phyloP scores from a whole-genome alignment of 2,329 filamentous ascomycete genomes.

The Exophiala xenobiotica region DNA sequence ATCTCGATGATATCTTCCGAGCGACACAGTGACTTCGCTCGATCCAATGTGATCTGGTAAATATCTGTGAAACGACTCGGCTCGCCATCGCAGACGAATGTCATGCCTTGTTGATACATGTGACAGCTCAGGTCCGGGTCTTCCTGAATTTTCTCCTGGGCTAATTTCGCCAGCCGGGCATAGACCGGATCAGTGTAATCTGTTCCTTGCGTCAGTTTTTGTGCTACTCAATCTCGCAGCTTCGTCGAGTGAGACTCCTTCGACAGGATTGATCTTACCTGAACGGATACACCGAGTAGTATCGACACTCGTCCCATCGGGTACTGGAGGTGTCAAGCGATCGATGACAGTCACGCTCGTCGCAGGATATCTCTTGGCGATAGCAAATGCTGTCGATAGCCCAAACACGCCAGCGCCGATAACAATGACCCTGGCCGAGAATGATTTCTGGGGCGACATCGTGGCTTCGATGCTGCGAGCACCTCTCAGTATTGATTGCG shows the following conservation, averaged over 20 bases:
- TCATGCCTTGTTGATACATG: conserved; percentile 32
- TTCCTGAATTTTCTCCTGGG: conserved; percentile 27
- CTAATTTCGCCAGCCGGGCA: conserved; percentile 26
- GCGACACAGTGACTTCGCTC: not conserved
- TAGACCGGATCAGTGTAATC: conserved; percentile 33
- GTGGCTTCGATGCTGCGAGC: too few species aligned
- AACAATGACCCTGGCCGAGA: conserved; percentile 52
- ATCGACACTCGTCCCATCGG: conserved; percentile 42
- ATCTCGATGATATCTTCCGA: conserved; percentile 11
- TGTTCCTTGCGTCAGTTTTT: too few species aligned
- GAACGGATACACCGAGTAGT: conserved; percentile 42
- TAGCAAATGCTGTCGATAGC: conserved; percentile 63
- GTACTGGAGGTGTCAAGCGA: conserved; percentile 36
- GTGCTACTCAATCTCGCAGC: too few species aligned
- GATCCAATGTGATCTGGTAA: conserved; percentile 1
- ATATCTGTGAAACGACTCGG: conserved; percentile 22
- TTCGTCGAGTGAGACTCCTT: too few species aligned
- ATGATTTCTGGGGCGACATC: not conserved
- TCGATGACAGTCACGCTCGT: conserved; percentile 36
- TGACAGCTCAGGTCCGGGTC: conserved; percentile 26
- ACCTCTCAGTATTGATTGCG: too few species aligned
- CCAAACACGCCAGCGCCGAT: conserved; percentile 67
- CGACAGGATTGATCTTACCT: too few species aligned
- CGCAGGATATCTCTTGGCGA: conserved; percentile 32
- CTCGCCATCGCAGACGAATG: conserved; percentile 28